A percentile compares a stretch with the other conserved stretches of the same genome.
Conservation (phyloP, 768 basidiomycete species). For the Podaxis sp. region DNA sequence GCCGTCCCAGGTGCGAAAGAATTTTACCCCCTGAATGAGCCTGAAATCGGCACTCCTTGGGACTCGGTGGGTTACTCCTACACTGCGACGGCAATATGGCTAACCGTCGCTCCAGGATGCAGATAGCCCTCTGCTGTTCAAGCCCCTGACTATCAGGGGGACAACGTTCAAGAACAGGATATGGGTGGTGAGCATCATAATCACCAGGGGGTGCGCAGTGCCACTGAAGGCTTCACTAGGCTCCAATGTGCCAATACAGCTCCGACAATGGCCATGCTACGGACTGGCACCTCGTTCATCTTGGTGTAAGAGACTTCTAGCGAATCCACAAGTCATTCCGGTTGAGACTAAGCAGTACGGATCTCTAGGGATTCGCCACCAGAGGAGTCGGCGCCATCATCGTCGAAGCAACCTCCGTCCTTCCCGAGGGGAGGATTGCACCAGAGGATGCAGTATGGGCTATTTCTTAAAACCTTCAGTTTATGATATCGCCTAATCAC, state of each 20-base stretch:
- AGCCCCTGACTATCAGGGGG: slow-evolving; percentile 59
- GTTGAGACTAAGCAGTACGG: not conserved
- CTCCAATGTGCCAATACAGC: slow-evolving; percentile 86
- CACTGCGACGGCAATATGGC: not conserved
- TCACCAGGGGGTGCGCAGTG: not conserved
- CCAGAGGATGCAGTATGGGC: slow-evolving; percentile 63
- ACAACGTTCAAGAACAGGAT: slow-evolving; percentile 74
- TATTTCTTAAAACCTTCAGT: not conserved
- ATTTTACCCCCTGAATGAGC: slow-evolving; percentile 61
- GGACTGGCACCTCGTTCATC: slow-evolving; percentile 82
- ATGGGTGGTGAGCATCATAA: slow-evolving; percentile 48
- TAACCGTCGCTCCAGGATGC: slow-evolving; percentile 38
- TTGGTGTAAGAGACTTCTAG: slow-evolving; percentile 44
- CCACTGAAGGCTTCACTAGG: slow-evolving; percentile 29
- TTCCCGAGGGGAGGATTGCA: slow-evolving; percentile 75
- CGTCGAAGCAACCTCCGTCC: slow-evolving; percentile 73
- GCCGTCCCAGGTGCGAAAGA: slow-evolving; percentile 48
- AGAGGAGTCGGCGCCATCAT: slow-evolving; percentile 70
- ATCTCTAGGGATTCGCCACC: slow-evolving; percentile 54
- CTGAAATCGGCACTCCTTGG: slow-evolving; percentile 44
- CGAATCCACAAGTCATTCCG: no score
- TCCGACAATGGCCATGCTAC: slow-evolving; percentile 72
- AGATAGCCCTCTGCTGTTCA: slow-evolving; percentile 57
- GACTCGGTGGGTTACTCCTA: slow-evolving; percentile 14
- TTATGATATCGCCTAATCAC: not conserved